Conservation (phyloP, 495 filamentous ascomycete species). For the Penicillium paxilli region DNA sequence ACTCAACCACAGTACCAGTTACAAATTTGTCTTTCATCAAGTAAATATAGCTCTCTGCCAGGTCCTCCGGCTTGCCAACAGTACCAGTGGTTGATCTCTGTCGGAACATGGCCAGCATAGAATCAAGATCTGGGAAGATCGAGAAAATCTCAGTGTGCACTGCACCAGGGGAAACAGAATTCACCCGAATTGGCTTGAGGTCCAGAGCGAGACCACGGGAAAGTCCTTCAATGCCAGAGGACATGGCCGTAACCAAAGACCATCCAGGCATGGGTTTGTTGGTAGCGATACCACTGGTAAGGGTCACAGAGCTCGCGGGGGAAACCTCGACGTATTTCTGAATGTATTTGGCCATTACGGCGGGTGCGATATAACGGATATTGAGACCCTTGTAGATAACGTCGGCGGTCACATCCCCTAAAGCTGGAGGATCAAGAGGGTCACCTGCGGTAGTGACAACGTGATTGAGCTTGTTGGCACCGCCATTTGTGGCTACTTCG, state of each 20-base stretch:
- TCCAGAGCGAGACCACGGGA: slow-evolving; percentile 57
- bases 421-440: slow-evolving; percentile 24
- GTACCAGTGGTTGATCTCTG: slow-evolving; percentile 40
- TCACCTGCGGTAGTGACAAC: slow-evolving; percentile 62
- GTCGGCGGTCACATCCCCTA: slow-evolving; percentile 42
- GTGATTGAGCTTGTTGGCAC: slow-evolving; percentile 52
- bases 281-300: slow-evolving; percentile 54
- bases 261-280: slow-evolving; percentile 51
- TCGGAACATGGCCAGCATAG: slow-evolving; percentile 16
- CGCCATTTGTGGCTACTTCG: slow-evolving; percentile 19
- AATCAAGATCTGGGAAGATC: slow-evolving; percentile 2
- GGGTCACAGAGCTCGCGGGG: slow-evolving; percentile 45
- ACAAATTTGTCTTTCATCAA: slow-evolving; percentile 58
- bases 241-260: slow-evolving; percentile 40
- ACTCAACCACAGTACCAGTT: slow-evolving; percentile 46
- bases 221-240: slow-evolving; percentile 44
- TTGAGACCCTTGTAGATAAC: slow-evolving; percentile 43
- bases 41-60: slow-evolving; percentile 67
- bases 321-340: slow-evolving; percentile 41
- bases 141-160: slow-evolving; percentile 54
- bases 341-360: slow-evolving; percentile 55
- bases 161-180: slow-evolving; percentile 56
- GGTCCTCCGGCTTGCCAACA: slow-evolving; percentile 55
- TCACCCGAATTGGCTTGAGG: slow-evolving; percentile 62
- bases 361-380: slow-evolving; percentile 51